Conservation (phyloP, 176 grass and related monocot species). For the Saccharum spontaneum region DNA sequence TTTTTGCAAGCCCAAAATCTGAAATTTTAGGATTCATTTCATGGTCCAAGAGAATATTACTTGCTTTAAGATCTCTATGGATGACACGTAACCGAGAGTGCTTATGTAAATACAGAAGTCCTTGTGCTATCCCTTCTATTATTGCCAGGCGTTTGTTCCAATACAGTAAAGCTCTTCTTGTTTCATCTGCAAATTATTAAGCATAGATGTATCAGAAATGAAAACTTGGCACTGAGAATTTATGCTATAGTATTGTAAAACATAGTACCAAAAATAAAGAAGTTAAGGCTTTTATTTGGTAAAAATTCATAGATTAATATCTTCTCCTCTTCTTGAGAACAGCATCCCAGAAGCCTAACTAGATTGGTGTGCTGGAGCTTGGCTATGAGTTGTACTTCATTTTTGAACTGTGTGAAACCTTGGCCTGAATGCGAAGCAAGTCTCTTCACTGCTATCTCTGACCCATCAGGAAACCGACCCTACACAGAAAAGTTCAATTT, state of each 20-base stretch:
- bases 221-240: neutral
- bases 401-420: neutral
- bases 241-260: neutral
- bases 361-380: conserved; percentile 5
- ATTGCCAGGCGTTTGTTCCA: neutral
- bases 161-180: neutral
- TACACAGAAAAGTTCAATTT: neutral
- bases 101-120: conserved; percentile 4
- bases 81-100: neutral
- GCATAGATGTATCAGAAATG: too few species aligned
- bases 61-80: conserved; percentile 10
- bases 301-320: neutral
- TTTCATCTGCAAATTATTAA: too few species aligned
- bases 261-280: neutral
- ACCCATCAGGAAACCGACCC: neutral
- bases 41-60: neutral
- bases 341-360: neutral
- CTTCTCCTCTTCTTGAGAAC: neutral
- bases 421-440: neutral
- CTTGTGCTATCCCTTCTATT: conserved; percentile 1
- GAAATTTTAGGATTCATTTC: conserved; percentile 3
- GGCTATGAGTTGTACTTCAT: neutral
- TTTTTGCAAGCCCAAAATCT: conserved; percentile 10
- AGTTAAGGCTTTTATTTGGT: neutral
- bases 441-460: neutral